Percentiles rank a stretch among this genome's conserved stretches.
Conservation (phyloP, 495 filamentous ascomycete species). For the Hypoxylon trugodes region DNA sequence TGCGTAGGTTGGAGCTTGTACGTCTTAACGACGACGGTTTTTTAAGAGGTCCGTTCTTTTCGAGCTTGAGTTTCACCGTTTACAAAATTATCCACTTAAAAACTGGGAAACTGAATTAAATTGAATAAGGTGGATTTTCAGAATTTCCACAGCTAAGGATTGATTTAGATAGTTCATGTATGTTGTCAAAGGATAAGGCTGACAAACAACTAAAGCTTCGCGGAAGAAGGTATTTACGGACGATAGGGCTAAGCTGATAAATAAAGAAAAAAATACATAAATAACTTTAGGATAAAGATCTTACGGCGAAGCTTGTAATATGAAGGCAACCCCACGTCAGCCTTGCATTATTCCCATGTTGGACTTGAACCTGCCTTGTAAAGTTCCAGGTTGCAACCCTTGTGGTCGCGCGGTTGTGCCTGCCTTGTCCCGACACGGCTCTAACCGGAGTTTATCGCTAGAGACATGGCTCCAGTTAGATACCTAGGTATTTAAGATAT, state of each 20-base stretch:
- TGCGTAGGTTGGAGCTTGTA: no score
- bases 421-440: constrained; percentile 22
- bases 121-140: not conserved
- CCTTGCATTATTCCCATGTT: constrained; percentile 35
- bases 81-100: not conserved
- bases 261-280: constrained; percentile 17
- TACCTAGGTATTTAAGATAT: no score
- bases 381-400: constrained; percentile 11
- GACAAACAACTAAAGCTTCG: constrained; percentile 16
- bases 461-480: constrained; percentile 8
- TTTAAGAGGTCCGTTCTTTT: no score
- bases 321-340: constrained; percentile 35
- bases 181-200: constrained; percentile 20
- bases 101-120: not conserved
- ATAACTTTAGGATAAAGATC: constrained; percentile 31
- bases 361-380: constrained; percentile 23
- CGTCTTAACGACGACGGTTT: no score
- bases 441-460: constrained; percentile 15
- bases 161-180: not conserved
- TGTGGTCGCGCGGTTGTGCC: no score
- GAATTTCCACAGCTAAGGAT: not conserved
- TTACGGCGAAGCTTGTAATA: constrained; percentile 22
- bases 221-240: no score
- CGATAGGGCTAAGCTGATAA: no score
- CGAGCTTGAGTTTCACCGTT: no score